A percentile compares a stretch with the other conserved stretches of the same genome.
phyloP scores from a whole-genome alignment of 2,329 filamentous ascomycete genomes.

The Graphilbum fragrans region DNA sequence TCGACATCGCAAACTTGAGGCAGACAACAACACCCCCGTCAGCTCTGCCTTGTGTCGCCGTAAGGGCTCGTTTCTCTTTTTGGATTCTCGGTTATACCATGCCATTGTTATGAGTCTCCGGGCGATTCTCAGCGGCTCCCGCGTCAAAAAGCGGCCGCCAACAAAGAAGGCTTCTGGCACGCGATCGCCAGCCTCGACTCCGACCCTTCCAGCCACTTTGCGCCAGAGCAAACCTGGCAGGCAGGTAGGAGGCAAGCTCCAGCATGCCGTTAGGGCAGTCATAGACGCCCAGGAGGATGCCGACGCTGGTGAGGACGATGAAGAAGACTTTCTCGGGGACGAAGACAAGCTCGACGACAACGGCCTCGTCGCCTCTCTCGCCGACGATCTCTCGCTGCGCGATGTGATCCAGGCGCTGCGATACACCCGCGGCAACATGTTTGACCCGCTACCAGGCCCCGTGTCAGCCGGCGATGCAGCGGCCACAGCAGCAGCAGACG shows the following conservation, averaged over 20 bases:
- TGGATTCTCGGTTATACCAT: neutral
- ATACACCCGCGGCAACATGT: constrained; percentile 50
- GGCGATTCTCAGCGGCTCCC: constrained; percentile 12
- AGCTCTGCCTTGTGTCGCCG: neutral
- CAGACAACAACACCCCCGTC: neutral
- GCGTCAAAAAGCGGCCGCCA: constrained; percentile 9
- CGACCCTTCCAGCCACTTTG: constrained; percentile 8
- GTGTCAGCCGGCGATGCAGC: constrained; percentile 16
- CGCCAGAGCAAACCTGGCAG: constrained; percentile 8
- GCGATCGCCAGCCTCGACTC: constrained; percentile 7
- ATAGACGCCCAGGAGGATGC: constrained; percentile 13
- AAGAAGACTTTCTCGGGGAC: constrained; percentile 26
- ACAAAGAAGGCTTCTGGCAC: neutral
- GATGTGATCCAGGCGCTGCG: constrained; percentile 54
- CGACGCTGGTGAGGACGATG: constrained; percentile 16
- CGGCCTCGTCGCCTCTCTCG: constrained; percentile 43
- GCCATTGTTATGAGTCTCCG: constrained; percentile 11
- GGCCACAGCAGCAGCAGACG: neutral
- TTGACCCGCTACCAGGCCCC: constrained; percentile 47
- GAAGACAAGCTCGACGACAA: constrained; percentile 38
- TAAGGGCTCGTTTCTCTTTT: neutral
- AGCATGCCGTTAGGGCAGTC: neutral
- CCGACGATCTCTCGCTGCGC: constrained; percentile 41
- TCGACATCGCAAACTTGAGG: too few relatives aligned
- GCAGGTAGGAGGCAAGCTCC: neutral